Evolutionary conservation across 2,329 filamentous ascomycete species (phyloP).

Genomic region (Colletotrichum cuscutae): DNA sequence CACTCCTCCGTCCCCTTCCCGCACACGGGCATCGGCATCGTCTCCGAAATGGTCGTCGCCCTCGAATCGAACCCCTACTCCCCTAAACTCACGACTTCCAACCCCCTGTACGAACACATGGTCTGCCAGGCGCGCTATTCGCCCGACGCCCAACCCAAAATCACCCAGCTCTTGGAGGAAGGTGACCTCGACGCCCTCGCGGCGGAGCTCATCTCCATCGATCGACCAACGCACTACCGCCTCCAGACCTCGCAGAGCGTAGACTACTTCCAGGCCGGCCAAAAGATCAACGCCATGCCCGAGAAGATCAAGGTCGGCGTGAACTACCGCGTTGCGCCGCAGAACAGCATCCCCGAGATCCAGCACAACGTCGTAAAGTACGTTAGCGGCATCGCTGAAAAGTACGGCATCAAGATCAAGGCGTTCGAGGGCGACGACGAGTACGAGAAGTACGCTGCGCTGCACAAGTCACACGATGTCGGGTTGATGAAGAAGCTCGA

Average conservation of each 20-base stretch:
- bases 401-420: slow-evolving; percentile 24
- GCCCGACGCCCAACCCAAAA: slow-evolving; percentile 55
- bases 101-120: slow-evolving; percentile 66
- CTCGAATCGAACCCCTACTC: slow-evolving; percentile 69
- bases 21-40: slow-evolving; percentile 77
- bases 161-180: slow-evolving; percentile 45
- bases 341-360: slow-evolving; percentile 33
- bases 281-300: slow-evolving; percentile 34
- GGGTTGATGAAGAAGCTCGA: background rate
- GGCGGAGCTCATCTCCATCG: slow-evolving; percentile 35
- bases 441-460: slow-evolving; percentile 10
- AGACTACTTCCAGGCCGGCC: slow-evolving; percentile 32
- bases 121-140: slow-evolving; percentile 68
- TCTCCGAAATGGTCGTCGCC: slow-evolving; percentile 72
- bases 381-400: slow-evolving; percentile 11
- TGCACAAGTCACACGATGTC: background rate
- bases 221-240: slow-evolving; percentile 27
- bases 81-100: slow-evolving; percentile 55
- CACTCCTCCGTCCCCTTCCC: slow-evolving; percentile 69
- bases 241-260: slow-evolving; percentile 30
- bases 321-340: slow-evolving; percentile 31
- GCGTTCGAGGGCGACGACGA: slow-evolving; percentile 25
- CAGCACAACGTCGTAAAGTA: slow-evolving; percentile 29
- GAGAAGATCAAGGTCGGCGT: slow-evolving; percentile 28
- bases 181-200: slow-evolving; percentile 46